These are phyloP conservation scores for Leucoagaricus sp. DNA, from an alignment of 1,284 basidiomycete genomes.

Conservation along the genomic window DNA sequence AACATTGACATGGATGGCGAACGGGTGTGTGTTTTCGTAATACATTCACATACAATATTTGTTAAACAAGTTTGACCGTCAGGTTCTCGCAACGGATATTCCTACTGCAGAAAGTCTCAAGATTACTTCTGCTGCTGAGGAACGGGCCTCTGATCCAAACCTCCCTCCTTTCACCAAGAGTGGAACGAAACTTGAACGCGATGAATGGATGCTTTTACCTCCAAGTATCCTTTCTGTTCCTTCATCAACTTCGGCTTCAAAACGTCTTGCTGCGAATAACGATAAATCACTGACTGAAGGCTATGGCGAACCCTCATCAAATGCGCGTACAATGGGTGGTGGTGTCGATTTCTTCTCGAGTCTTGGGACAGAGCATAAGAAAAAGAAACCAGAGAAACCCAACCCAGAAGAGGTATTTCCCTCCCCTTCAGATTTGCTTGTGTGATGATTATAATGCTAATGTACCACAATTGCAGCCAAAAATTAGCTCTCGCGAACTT, in stretches of 20 bases:
- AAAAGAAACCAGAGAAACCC: slow-evolving; percentile 65
- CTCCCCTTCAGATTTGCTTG: not conserved
- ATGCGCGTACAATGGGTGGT: slow-evolving; percentile 49
- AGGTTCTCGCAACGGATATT: slow-evolving; percentile 72
- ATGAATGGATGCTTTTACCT: slow-evolving; percentile 89
- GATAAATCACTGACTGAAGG: slow-evolving; percentile 67
- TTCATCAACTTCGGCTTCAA: slow-evolving; percentile 22
- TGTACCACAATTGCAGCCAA: slow-evolving; percentile 40
- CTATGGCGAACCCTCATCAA: slow-evolving; percentile 61
- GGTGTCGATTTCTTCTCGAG: slow-evolving; percentile 85
- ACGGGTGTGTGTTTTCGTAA: slow-evolving; percentile 41
- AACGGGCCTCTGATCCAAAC: slow-evolving; percentile 41
- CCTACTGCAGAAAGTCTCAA: slow-evolving; percentile 79
- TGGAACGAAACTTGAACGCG: slow-evolving; percentile 62
- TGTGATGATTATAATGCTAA: not conserved
- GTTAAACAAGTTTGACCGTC: not conserved
- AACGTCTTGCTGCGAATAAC: slow-evolving; percentile 29
- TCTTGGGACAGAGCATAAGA: slow-evolving; percentile 77
- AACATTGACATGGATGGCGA: slow-evolving; percentile 80
- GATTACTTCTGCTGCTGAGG: slow-evolving; percentile 58
- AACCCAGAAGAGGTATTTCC: slow-evolving; percentile 69
- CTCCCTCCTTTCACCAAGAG: slow-evolving; percentile 46
- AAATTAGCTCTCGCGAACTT: slow-evolving; percentile 75
- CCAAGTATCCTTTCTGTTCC: slow-evolving; percentile 28
- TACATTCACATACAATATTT: not conserved